Percentiles rank a stretch among this genome's conserved stretches.
Evolutionary conservation across 495 filamentous ascomycete species (phyloP).

Genomic region (Delitschia confertaspora): DNA sequence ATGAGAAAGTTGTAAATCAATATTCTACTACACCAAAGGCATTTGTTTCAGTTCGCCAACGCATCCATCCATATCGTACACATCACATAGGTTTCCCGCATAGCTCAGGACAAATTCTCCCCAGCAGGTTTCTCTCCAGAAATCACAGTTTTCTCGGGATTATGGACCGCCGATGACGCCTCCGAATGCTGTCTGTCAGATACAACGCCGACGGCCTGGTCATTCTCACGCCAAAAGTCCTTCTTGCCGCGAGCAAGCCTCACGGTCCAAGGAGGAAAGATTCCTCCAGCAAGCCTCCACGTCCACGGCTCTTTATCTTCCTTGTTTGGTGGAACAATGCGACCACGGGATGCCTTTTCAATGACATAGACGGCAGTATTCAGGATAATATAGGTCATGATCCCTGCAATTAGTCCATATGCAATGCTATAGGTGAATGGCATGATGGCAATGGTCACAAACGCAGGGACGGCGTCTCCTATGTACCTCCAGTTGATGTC

Average conservation of each 20-base stretch:
- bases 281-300: conserved; percentile 55
- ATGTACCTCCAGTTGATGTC: conserved; percentile 81
- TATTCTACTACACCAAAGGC: no score
- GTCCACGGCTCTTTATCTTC: conserved; percentile 66
- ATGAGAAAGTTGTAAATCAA: no score
- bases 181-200: background rate
- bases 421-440: conserved; percentile 81
- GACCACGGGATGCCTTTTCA: conserved; percentile 52
- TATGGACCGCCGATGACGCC: background rate
- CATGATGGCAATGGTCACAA: conserved; percentile 72
- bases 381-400: conserved; percentile 61
- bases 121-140: conserved; percentile 1
- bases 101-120: no score
- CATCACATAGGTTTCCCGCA: no score
- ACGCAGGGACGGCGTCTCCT: conserved; percentile 70
- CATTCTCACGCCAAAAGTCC: conserved; percentile 49
- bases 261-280: conserved; percentile 61
- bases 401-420: conserved; percentile 70
- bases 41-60: no score
- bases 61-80: no score
- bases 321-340: conserved; percentile 63
- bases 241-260: conserved; percentile 54
- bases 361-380: conserved; percentile 59
- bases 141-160: conserved; percentile 1
- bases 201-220: conserved; percentile 1